Base-by-base conservation (phyloP, 2,329 filamentous ascomycete genomes). In the Alternaria sp. region DNA sequence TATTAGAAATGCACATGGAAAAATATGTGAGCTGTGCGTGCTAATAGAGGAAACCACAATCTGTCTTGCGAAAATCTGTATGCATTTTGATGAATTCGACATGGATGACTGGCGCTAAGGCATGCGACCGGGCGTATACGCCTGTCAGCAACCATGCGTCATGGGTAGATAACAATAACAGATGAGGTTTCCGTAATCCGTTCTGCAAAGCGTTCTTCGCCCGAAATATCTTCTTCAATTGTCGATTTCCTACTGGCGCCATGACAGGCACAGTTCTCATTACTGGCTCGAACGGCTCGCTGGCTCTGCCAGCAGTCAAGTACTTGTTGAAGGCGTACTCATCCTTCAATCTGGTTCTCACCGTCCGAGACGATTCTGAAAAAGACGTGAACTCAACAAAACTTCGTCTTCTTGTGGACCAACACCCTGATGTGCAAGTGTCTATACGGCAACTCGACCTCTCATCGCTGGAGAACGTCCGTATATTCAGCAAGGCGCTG, bases 261-360 rank as follows among this genome's bases (percentile, higher is more conserved):
- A 56, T 56, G 44, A 24, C 43, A 39, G 44, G 54, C 18, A 49
- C 34, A 22, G 28, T 56, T 24, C 43, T 51, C 9, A 49, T 56
- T 18, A 73, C 71, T 3, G 71, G 69, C 16, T 69, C 70, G 20
- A 74, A 73, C 46, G 62, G 69, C 26, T 71, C 71, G 8, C 58
- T 74, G 1, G 71, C 56, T n/a, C 39, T 73, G 20, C 62, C 57
- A 28, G 59, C 65, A 9, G 63, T 69, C n/a, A 22, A 55, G 11
- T 63, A 65, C 43, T 38, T 72, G 12, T 64, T 72, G 28, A 24
- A 53, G 5, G 41, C 54, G 2, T 68, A 72, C 32, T 51, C 69
- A 3, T 16, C 39, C 16, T 49, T 61, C 22, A 68, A 64, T 5
- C 43, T 60, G 4, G 34, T 73, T 32, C 58, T 68, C 22, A 67